Evolutionary conservation across 169 alveolate genomes (phyloP).

Genomic region (Nephromyces sp.): DNA sequence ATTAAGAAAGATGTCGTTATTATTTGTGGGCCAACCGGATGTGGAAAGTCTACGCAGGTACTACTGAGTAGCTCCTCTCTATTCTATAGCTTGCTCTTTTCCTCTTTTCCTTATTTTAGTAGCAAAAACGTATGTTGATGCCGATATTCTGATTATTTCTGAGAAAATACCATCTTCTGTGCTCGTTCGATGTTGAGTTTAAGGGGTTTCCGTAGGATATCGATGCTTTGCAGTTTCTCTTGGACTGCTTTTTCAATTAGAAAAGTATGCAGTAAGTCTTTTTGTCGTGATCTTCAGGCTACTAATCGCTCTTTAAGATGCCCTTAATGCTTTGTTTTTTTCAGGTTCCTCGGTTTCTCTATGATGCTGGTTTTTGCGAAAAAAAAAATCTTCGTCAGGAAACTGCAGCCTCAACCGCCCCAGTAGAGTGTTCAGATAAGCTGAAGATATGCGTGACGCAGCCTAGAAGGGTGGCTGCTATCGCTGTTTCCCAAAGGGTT

Average conservation of each 20-base stretch:
- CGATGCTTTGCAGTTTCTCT: too few relatives aligned
- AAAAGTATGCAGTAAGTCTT: too few relatives aligned
- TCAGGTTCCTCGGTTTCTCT: conserved; percentile 79
- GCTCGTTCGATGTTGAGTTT: too few relatives aligned
- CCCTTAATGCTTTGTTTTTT: not conserved
- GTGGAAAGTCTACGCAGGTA: conserved; percentile 84
- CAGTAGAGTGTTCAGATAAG: not conserved
- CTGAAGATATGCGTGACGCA: conserved; percentile 71
- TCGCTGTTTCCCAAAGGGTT: conserved; percentile 83
- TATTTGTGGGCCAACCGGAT: conserved; percentile 85
- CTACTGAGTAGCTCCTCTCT: not conserved
- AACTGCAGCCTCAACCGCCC: not conserved
- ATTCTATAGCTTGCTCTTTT: not conserved
- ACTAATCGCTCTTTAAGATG: not conserved
- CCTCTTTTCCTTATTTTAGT: not conserved
- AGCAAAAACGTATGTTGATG: too few relatives aligned
- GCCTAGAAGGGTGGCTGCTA: conserved; percentile 94
- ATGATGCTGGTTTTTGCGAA: conserved; percentile 78
- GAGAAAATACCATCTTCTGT: too few relatives aligned
- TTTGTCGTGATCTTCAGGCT: not conserved
- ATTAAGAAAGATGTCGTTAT: conserved; percentile 69
- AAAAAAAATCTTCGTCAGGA: conserved; percentile 1
- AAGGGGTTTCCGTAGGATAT: too few relatives aligned
- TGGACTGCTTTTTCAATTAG: too few relatives aligned
- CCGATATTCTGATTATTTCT: too few relatives aligned